Conservation (phyloP, 2,329 filamentous ascomycete genomes). For the Ophiocordyceps unilateralis region DNA sequence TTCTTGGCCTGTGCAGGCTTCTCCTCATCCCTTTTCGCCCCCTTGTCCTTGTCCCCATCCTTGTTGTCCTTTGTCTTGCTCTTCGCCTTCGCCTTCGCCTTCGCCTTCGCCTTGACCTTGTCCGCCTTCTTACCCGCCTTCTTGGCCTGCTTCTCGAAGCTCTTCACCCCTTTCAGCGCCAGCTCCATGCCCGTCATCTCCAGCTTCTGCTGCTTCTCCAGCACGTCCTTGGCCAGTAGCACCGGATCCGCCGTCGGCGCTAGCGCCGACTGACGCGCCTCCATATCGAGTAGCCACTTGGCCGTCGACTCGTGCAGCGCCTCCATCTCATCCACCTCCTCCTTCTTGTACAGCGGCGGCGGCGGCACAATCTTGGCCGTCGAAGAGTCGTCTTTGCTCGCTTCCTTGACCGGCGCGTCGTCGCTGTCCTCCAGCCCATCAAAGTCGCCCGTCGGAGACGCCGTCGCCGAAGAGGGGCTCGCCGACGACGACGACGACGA, state of each 20-base stretch:
- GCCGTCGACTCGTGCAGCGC: constrained; percentile 43
- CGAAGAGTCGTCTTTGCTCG: constrained; percentile 18
- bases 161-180: constrained; percentile 48
- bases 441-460: constrained; percentile 37
- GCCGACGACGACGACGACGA: constrained; percentile 15
- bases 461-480: constrained; percentile 25
- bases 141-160: constrained; percentile 22
- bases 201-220: constrained; percentile 51
- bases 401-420: constrained; percentile 19
- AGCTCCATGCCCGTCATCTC: constrained; percentile 54
- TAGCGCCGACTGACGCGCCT: constrained; percentile 54
- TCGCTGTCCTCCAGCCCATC: constrained; percentile 66
- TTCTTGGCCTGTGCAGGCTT: constrained; percentile 7
- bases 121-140: constrained; percentile 23
- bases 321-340: constrained; percentile 52
- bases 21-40: constrained; percentile 11
- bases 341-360: constrained; percentile 51
- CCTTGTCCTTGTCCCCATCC: constrained; percentile 10
- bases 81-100: constrained; percentile 11
- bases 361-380: constrained; percentile 30
- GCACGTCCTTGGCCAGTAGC: constrained; percentile 54
- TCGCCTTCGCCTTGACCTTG: constrained; percentile 10
- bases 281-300: constrained; percentile 60
- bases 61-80: constrained; percentile 8
- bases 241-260: constrained; percentile 55